Percentiles rank a stretch among this genome's conserved stretches.
phyloP scores from a whole-genome alignment of 805 yeast genomes.

The Ogataea pignaliae region DNA sequence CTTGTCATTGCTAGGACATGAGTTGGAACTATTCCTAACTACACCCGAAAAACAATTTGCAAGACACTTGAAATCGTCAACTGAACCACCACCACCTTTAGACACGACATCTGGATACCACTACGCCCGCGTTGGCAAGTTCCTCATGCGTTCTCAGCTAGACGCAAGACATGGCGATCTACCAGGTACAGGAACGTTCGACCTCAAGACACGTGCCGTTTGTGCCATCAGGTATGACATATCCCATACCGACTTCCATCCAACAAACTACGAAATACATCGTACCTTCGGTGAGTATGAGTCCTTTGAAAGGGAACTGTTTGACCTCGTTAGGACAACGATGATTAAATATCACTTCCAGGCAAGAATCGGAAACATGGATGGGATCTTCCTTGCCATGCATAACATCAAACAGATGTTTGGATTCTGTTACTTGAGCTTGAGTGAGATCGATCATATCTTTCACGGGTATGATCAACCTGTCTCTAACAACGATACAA shows the following conservation, averaged over 20 bases:
- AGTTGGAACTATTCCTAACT: slow-evolving; percentile 73
- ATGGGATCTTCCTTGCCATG: slow-evolving; percentile 89
- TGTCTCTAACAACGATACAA: not conserved
- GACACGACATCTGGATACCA: slow-evolving; percentile 44
- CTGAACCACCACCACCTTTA: slow-evolving; percentile 3
- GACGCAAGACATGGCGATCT: slow-evolving; percentile 74
- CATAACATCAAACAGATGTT: slow-evolving; percentile 78
- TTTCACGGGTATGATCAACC: slow-evolving; percentile 39
- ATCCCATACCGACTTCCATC: slow-evolving; percentile 45
- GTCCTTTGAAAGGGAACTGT: slow-evolving; percentile 77
- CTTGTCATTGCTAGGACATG: slow-evolving; percentile 71
- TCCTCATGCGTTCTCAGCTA: slow-evolving; percentile 83
- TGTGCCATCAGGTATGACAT: slow-evolving; percentile 79
- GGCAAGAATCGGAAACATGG: slow-evolving; percentile 95
- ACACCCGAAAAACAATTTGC: slow-evolving; percentile 49
- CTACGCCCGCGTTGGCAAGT: slow-evolving; percentile 63
- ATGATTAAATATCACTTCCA: slow-evolving; percentile 83
- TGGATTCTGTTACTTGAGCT: slow-evolving; percentile 86
- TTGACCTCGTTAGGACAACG: slow-evolving; percentile 71
- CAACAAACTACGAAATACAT: slow-evolving; percentile 64
- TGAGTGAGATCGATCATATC: slow-evolving; percentile 63
- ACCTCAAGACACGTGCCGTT: slow-evolving; percentile 87
- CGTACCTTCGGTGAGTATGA: slow-evolving; percentile 62
- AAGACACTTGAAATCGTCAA: slow-evolving; percentile 26
- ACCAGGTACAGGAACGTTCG: slow-evolving; percentile 92